Conservation (phyloP, 2,329 filamentous ascomycete species). For the Colletotrichum sp. region DNA sequence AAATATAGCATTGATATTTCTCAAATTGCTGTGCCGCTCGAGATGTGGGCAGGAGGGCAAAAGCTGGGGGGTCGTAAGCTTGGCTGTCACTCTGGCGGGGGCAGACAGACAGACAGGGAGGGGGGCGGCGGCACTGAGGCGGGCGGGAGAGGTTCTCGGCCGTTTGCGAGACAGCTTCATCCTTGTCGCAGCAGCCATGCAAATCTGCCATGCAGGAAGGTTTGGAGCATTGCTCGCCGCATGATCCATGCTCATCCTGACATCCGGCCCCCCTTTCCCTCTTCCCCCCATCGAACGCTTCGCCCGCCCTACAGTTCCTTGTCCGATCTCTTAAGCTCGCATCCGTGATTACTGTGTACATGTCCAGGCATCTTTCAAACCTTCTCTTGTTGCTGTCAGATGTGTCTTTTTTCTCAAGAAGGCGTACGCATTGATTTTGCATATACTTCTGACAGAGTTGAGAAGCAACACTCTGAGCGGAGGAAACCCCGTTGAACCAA, state of each 20-base stretch:
- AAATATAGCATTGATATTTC: not conserved
- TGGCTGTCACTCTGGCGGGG: not conserved
- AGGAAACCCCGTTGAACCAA: not conserved
- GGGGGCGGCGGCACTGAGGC: not conserved
- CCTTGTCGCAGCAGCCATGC: not conserved
- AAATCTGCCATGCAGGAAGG: not conserved
- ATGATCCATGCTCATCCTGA: not conserved
- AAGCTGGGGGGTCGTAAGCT: not conserved
- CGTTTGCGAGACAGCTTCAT: slow-evolving; percentile 1
- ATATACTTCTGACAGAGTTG: not conserved
- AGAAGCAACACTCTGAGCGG: not conserved
- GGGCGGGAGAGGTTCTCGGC: not conserved
- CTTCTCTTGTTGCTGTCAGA: not conserved
- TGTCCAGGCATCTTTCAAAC: not conserved
- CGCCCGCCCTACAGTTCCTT: not conserved
- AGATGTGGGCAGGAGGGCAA: not conserved
- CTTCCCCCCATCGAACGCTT: not conserved
- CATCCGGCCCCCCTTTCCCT: not conserved
- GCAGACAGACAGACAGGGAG: not conserved
- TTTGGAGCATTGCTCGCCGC: not conserved
- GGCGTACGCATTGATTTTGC: not conserved
- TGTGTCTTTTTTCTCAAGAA: not conserved
- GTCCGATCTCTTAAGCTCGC: not conserved
- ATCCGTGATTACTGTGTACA: not conserved
- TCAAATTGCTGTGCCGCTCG: not conserved